phyloP scores from a whole-genome alignment of 2,329 filamentous ascomycete species.

The Trichoderma sp. region DNA sequence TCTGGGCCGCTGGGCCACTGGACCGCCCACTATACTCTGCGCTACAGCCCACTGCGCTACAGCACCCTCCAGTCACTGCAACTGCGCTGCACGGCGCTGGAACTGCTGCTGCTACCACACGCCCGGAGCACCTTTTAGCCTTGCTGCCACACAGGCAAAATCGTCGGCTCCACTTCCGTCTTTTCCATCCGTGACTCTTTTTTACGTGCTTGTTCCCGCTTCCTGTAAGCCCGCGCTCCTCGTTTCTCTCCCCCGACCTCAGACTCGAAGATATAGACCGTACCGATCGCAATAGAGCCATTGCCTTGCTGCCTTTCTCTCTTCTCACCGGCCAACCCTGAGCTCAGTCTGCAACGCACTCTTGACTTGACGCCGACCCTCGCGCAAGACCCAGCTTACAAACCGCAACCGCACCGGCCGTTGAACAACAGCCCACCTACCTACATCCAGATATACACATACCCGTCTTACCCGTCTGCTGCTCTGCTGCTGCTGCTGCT shows the following conservation, averaged over 20 bases:
- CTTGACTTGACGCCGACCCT: neutral
- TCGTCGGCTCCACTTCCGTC: neutral
- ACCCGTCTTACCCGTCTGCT: neutral
- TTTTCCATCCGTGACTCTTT: slow-evolving; percentile 4
- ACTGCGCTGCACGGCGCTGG: neutral
- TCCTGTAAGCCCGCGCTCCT: neutral
- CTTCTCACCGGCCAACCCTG: neutral
- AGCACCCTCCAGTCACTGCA: neutral
- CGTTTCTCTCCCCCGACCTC: neutral
- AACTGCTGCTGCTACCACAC: neutral
- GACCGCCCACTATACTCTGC: too few relatives aligned
- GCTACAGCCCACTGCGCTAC: neutral
- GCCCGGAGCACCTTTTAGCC: slow-evolving; percentile 5
- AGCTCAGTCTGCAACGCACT: neutral
- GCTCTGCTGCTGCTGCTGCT: neutral
- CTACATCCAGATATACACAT: too few relatives aligned
- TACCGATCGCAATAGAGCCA: neutral
- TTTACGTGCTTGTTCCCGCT: slow-evolving; percentile 7
- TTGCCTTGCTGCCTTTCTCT: neutral
- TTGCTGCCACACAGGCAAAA: slow-evolving; percentile 3
- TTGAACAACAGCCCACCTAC: neutral
- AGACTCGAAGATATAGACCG: neutral
- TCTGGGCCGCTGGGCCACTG: neutral
- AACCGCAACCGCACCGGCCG: neutral
- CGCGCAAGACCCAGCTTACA: neutral